Percentiles rank a stretch among this genome's conserved stretches.
phyloP scores from a whole-genome alignment of 2,329 filamentous ascomycete species.

The Cordyceps cicadae region DNA sequence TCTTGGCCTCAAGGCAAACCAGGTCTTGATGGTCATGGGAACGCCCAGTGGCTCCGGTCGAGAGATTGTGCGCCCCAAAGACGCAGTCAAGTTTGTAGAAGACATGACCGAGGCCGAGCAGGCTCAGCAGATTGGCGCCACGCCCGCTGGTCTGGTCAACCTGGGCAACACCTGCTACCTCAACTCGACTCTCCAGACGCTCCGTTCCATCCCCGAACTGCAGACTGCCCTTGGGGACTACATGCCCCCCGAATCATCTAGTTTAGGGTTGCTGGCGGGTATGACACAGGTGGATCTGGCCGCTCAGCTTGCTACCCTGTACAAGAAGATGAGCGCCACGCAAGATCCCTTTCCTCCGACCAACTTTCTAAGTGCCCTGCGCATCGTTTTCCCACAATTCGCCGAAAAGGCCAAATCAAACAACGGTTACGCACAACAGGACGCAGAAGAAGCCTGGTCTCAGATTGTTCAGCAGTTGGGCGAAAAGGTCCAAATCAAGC shows the following conservation, averaged over 20 bases:
- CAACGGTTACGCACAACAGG: conserved; percentile 88
- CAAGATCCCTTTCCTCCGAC: conserved; percentile 79
- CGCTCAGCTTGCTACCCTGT: conserved; percentile 69
- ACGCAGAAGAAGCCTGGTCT: conserved; percentile 97
- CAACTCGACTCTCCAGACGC: conserved; percentile 90
- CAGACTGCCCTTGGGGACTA: conserved; percentile 67
- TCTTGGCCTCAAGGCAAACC: conserved; percentile 76
- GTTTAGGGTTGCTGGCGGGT: conserved; percentile 35
- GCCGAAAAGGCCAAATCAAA: conserved; percentile 78
- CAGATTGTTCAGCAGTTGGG: conserved; percentile 82
- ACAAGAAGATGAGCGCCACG: conserved; percentile 81
- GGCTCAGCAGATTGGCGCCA: conserved; percentile 74
- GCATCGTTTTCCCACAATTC: conserved; percentile 80
- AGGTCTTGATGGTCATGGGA: conserved; percentile 94
- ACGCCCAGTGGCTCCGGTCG: conserved; percentile 62
- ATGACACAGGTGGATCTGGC: conserved; percentile 58
- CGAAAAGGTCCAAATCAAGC: conserved; percentile 63
- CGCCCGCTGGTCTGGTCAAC: conserved; percentile 80
- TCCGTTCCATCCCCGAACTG: conserved; percentile 83
- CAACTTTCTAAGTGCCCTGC: conserved; percentile 72
- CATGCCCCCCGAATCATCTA: conserved; percentile 20
- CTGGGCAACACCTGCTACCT: conserved; percentile 97
- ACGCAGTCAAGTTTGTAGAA: conserved; percentile 81
- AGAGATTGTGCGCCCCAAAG: conserved; percentile 62
- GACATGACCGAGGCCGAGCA: conserved; percentile 96